Base-by-base conservation (phyloP, 2,329 filamentous ascomycete genomes). In the Aspergillus transmontanensis region DNA sequence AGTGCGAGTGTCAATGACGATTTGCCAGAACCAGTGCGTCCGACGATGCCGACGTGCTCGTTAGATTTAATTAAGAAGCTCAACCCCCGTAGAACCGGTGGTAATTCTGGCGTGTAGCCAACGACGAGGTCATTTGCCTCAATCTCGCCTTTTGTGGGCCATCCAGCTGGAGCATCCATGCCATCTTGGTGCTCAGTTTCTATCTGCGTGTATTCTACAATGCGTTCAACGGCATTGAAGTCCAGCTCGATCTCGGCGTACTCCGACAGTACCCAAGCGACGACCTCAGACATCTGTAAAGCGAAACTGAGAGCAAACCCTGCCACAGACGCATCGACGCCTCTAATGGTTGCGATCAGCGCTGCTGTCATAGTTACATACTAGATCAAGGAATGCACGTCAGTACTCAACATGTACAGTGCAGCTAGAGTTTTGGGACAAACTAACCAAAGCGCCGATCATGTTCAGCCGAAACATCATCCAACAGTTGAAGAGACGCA, bases 11-110 rank as follows among this genome's bases (percentile, higher is more conserved):
- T 92, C 26, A 94, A 78, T 0, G 89, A 91, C 0, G 89, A 92
- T 77, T 94, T 94, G 61, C 91, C 91, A 0, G 90, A 90, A 4
- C 91, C 91, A 0, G 91, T 94, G 19, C 91, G 86, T 12, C 91
- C 91, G 5, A 94, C 88, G 4, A 93, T 88, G n/a, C 90, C 90
- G 19, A 94, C 80, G 16, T 91, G 83, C 77, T 93, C 87, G 66
- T 89, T 90, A 60, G 85, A 83, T 46, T 87, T 82, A 14, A 93
- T 85, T 16, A 78, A 80, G 75, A 94, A 93, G 1, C 82, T 87
- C 21, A 94, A 80, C 0, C 88, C 88, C 73, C 87, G 90, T 2
- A 94, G 80, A 0, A 93, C 89, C 0, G 90, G 86, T 0, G 89
- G 87, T 0, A 93, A 80, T 67, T 92, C 89, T 0, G 85, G 79